phyloP scores from a whole-genome alignment of 352 stramenopile species.

The Pythium graminicola region DNA sequence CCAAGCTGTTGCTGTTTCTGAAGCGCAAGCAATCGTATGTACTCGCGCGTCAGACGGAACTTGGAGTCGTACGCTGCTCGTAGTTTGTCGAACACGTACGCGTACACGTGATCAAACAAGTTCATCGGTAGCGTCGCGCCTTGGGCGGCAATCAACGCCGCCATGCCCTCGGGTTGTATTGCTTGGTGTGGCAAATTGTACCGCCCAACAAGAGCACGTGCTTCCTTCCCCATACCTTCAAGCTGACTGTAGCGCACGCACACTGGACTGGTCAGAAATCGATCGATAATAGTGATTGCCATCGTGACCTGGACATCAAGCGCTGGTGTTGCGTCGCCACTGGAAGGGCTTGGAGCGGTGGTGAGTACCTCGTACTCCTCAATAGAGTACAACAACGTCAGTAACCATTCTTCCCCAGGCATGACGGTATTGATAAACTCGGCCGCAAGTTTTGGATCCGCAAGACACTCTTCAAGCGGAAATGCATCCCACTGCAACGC shows the following conservation, averaged over 20 bases:
- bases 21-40: constrained; percentile 20
- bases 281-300: constrained; percentile 29
- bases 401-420: constrained; percentile 28
- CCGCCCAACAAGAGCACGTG: constrained; percentile 6
- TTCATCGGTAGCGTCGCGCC: constrained; percentile 18
- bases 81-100: constrained; percentile 21
- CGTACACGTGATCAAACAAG: constrained; percentile 30
- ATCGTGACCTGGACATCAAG: constrained; percentile 24
- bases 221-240: constrained; percentile 5
- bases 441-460: constrained; percentile 35
- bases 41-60: constrained; percentile 31
- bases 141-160: background rate
- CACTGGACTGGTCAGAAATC: constrained; percentile 15
- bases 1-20: constrained; percentile 13
- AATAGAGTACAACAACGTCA: constrained; percentile 36
- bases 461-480: constrained; percentile 34
- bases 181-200: constrained; percentile 10
- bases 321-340: constrained; percentile 5
- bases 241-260: background rate
- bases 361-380: constrained; percentile 41
- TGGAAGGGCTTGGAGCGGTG: background rate
- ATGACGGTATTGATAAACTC: constrained; percentile 36
- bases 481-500: constrained; percentile 10
- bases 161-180: background rate
- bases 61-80: constrained; percentile 24